Conservation (phyloP, 768 basidiomycete species). For the Stropharia rugosoannulata region DNA sequence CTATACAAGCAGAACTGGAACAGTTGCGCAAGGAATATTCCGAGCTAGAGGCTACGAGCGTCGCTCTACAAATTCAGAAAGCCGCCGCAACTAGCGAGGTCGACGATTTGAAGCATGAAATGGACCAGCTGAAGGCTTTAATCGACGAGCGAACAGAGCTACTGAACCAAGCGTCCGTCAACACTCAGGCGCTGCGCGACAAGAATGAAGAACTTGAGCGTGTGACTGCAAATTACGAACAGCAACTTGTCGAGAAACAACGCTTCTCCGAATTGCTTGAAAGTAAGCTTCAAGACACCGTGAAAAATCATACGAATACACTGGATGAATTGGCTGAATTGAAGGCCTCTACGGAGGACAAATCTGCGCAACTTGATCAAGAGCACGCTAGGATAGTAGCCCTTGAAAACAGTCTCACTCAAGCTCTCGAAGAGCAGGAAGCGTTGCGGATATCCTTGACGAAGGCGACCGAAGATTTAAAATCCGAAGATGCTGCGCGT, state of each 20-base stretch:
- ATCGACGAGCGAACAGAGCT: background rate
- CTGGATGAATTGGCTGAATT: background rate
- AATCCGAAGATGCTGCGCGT: background rate
- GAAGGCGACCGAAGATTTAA: background rate
- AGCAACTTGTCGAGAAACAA: background rate
- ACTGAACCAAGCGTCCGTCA: background rate
- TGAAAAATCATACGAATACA: background rate
- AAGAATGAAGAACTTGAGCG: background rate
- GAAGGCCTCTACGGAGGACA: conserved; percentile 2
- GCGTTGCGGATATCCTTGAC: background rate
- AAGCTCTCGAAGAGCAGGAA: background rate
- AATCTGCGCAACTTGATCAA: background rate
- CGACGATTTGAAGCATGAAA: background rate
- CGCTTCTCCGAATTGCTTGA: background rate
- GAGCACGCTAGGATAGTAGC: background rate
- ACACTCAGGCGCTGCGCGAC: background rate
- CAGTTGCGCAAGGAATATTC: background rate
- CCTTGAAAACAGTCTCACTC: background rate
- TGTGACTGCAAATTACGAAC: background rate
- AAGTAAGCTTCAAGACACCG: background rate
- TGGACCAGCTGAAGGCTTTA: background rate
- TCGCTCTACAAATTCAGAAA: background rate
- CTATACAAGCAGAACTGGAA: conserved; percentile 3
- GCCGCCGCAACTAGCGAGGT: background rate
- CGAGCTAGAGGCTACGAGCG: conserved; percentile 1